Conservation (phyloP, 345 rosid genomes). For the Citrus maxima region DNA sequence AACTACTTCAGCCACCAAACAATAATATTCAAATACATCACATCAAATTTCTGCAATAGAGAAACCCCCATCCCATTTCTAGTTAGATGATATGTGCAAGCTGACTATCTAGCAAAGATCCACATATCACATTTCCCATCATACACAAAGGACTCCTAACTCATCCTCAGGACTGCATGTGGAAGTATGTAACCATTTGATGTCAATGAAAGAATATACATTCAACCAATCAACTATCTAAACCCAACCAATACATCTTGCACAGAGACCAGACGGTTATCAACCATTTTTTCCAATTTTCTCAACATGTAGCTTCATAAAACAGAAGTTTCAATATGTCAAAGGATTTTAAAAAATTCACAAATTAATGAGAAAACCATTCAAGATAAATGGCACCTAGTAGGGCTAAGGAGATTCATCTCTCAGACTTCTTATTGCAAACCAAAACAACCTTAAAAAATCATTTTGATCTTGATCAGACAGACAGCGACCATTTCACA, state of each 20-base stretch:
- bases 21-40: neutral
- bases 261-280: neutral
- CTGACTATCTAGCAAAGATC: neutral
- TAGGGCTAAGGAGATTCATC: too few species aligned
- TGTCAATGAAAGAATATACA: neutral
- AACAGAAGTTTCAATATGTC: neutral
- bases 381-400: too few species aligned
- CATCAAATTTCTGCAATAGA: neutral
- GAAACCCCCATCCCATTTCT: neutral
- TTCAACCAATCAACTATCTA: neutral
- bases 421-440: too few species aligned
- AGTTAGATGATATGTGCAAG: neutral
- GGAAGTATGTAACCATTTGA: neutral
- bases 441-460: too few species aligned
- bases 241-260: neutral
- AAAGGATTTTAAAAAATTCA: neutral
- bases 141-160: neutral
- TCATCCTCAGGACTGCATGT: too few species aligned
- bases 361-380: too few species aligned
- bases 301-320: neutral
- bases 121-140: neutral
- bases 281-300: neutral
- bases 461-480: too few species aligned
- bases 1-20: slow-evolving; percentile 3
- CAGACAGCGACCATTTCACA: too few species aligned